Evolutionary conservation across 2,329 filamentous ascomycete species (phyloP).

Genomic region (Kalmusia sp.): DNA sequence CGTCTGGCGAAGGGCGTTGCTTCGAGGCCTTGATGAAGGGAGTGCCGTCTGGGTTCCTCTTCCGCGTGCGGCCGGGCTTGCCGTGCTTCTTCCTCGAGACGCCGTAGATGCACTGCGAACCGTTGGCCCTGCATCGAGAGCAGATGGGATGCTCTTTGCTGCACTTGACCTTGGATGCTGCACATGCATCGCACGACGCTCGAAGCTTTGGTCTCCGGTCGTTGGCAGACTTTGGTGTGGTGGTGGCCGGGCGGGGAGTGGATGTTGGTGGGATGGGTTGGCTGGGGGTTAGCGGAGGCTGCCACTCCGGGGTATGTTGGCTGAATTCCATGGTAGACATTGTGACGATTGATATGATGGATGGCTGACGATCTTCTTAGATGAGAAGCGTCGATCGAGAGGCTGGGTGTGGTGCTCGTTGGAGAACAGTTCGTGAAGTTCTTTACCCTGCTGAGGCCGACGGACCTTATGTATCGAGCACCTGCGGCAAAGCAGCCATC

Average conservation of each 20-base stretch:
- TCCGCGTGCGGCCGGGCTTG: constrained; percentile 41
- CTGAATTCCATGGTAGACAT: constrained; percentile 30
- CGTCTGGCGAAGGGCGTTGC: constrained; percentile 37
- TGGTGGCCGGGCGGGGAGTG: constrained; percentile 23
- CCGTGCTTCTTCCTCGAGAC: constrained; percentile 45
- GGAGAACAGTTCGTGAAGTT: constrained; percentile 1
- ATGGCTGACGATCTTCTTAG: constrained; percentile 10
- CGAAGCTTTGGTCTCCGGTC: constrained; percentile 39
- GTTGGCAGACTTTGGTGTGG: constrained; percentile 25
- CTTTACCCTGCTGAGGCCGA: constrained; percentile 15
- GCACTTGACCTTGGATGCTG: constrained; percentile 48
- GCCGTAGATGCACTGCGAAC: constrained; percentile 40
- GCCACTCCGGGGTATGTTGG: constrained; percentile 30
- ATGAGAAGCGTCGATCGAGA: constrained; percentile 8
- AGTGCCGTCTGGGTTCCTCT: constrained; percentile 41
- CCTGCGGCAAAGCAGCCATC: constrained; percentile 5
- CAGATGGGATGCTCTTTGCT: constrained; percentile 45
- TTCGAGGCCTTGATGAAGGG: constrained; percentile 38
- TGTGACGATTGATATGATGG: constrained; percentile 2
- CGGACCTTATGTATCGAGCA: constrained; percentile 25
- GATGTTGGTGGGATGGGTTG: constrained; percentile 13
- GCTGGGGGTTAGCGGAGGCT: constrained; percentile 19
- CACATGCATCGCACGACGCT: constrained; percentile 46
- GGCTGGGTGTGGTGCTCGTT: background rate
- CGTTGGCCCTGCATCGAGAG: constrained; percentile 37